These are phyloP conservation scores for Gaeumannomyces sp. DNA, from an alignment of 2,329 filamentous ascomycete species.

Conservation along the genomic window DNA sequence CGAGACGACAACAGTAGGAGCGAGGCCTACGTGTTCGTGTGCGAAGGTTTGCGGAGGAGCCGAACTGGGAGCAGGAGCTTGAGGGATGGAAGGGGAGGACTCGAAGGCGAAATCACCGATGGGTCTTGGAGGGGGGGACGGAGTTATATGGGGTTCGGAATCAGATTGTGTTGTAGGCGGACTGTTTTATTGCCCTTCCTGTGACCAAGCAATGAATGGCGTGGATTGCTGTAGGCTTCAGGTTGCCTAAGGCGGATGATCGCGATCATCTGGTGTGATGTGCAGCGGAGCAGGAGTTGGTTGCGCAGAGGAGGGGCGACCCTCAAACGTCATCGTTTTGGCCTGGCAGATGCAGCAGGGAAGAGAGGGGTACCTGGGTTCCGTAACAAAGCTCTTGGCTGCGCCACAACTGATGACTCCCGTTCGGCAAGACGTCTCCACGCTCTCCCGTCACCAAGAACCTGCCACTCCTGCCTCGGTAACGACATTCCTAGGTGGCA, in stretches of 20 bases:
- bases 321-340: slow-evolving; percentile 12
- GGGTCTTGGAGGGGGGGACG: neutral
- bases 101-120: neutral
- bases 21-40: neutral
- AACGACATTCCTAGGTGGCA: too few species aligned
- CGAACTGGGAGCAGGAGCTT: slow-evolving; percentile 4
- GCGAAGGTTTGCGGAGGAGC: neutral
- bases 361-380: neutral
- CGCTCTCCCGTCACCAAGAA: too few species aligned
- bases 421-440: too few species aligned
- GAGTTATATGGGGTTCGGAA: neutral
- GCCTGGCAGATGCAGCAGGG: neutral
- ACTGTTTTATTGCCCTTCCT: neutral
- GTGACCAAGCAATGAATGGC: slow-evolving; percentile 1
- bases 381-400: neutral
- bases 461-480: too few species aligned
- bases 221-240: neutral
- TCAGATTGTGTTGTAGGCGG: too few species aligned
- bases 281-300: neutral
- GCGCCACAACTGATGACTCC: neutral
- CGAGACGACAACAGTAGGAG: neutral
- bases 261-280: slow-evolving; percentile 6
- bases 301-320: neutral
- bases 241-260: neutral
- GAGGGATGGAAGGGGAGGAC: neutral